A percentile compares a stretch with the other conserved stretches of the same genome.
These are phyloP conservation scores for Simmondsia chinensis DNA, from an alignment of 148 eudicot species.

Conservation along the genomic window DNA sequence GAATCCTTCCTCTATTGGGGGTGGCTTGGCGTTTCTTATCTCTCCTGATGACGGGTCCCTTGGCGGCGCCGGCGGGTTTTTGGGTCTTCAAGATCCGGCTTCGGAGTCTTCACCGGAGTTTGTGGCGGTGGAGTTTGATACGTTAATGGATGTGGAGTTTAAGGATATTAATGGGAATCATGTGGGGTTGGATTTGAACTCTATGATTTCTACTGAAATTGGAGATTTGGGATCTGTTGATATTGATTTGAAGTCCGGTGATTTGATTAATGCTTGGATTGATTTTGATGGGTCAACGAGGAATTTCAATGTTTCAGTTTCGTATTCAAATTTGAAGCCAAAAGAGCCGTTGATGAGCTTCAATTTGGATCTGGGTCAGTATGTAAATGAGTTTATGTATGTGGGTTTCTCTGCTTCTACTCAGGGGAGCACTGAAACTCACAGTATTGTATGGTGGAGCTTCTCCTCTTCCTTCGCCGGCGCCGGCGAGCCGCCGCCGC, in stretches of 20 bases:
- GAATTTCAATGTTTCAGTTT: constrained; percentile 32
- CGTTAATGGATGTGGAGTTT: constrained; percentile 69
- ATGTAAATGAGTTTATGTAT: constrained; percentile 46
- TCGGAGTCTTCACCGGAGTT: constrained; percentile 25
- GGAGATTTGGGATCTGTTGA: constrained; percentile 42
- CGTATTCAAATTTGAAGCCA: constrained; percentile 74
- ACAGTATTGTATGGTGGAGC: constrained; percentile 83
- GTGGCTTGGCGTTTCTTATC: constrained; percentile 68
- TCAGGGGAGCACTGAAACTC: constrained; percentile 85
- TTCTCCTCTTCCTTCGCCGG: constrained; percentile 49
- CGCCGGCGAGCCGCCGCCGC: constrained; percentile 17
- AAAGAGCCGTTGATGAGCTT: constrained; percentile 36
- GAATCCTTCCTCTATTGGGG: constrained; percentile 78
- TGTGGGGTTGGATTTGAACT: constrained; percentile 68
- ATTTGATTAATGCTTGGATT: constrained; percentile 67
- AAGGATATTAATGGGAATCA: constrained; percentile 75
- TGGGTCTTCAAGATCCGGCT: constrained; percentile 26
- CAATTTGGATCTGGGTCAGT: constrained; percentile 32
- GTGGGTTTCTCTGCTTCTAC: constrained; percentile 86
- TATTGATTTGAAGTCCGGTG: constrained; percentile 73
- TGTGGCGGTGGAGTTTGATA: constrained; percentile 83
- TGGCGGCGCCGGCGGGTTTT: constrained; percentile 44
- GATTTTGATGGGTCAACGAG: constrained; percentile 50
- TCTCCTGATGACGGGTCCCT: constrained; percentile 31
- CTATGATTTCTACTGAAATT: constrained; percentile 39